These are phyloP conservation scores for Skeletonema tropicum DNA, from an alignment of 108 stramenopile species.

Conservation along the genomic window DNA sequence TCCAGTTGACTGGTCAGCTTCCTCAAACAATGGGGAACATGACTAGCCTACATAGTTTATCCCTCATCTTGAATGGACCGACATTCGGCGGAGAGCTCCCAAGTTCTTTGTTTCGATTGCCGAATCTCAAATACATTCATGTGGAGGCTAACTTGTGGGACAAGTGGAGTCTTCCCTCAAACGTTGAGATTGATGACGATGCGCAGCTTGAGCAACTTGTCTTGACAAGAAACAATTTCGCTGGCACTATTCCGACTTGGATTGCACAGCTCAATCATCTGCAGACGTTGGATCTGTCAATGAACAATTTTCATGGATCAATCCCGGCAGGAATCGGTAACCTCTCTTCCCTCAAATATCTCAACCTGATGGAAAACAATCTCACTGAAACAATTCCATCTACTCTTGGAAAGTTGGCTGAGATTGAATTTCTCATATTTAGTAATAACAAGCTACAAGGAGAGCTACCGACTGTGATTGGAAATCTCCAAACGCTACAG, in stretches of 20 bases:
- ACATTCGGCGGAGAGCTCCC: not conserved
- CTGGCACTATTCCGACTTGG: not conserved
- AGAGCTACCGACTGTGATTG: not conserved
- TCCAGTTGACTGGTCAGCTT: no score
- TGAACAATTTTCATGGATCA: no score
- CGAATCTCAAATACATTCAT: not conserved
- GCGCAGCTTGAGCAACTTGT: not conserved
- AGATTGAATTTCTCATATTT: not conserved
- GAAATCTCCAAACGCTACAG: no score
- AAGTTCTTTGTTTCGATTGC: not conserved
- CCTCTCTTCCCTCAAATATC: no score
- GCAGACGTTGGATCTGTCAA: no score
- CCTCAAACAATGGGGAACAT: no score
- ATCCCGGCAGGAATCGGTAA: no score
- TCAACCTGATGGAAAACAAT: no score
- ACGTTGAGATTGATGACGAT: not conserved
- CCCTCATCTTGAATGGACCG: not conserved
- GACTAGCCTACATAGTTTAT: not conserved
- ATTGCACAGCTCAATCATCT: not conserved
- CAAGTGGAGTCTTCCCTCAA: not conserved
- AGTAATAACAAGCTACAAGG: slow-evolving; percentile 4
- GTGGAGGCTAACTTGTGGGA: not conserved
- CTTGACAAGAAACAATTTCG: not conserved
- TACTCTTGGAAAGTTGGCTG: not conserved
- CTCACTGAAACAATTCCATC: no score